phyloP scores from a whole-genome alignment of 2,329 filamentous ascomycete species.

The Stromatinia cepivora region DNA sequence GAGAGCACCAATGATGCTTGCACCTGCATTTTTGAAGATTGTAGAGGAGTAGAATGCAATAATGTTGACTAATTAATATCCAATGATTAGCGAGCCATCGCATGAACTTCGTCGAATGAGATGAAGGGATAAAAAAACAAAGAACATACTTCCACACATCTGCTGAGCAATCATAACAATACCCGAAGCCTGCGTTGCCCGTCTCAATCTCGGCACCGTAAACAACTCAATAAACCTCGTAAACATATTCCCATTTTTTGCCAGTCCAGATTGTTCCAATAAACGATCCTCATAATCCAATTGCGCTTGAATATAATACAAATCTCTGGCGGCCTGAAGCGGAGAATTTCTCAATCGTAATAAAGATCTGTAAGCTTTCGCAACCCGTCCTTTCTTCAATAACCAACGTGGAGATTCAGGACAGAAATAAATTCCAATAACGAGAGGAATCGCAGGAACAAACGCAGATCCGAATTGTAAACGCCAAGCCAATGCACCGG shows the following conservation, averaged over 20 bases:
- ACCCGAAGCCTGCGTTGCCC: slow-evolving; percentile 74
- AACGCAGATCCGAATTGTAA: slow-evolving; percentile 65
- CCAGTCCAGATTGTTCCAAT: slow-evolving; percentile 43
- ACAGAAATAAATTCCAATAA: slow-evolving; percentile 58
- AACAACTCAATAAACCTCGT: slow-evolving; percentile 65
- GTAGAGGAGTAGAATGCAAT: slow-evolving; percentile 75
- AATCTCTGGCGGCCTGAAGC: slow-evolving; percentile 61
- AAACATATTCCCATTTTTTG: slow-evolving; percentile 49
- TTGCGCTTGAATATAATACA: slow-evolving; percentile 60
- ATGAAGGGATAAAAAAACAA: slow-evolving; percentile 40
- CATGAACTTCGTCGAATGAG: background rate
- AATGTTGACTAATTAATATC: slow-evolving; percentile 53
- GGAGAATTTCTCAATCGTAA: slow-evolving; percentile 56
- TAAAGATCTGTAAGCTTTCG: slow-evolving; percentile 57
- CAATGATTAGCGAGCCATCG: background rate
- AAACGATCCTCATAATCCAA: slow-evolving; percentile 47
- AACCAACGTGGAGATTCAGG: slow-evolving; percentile 67
- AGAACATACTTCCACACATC: slow-evolving; percentile 34
- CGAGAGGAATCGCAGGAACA: slow-evolving; percentile 62
- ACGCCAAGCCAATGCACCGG: slow-evolving; percentile 61
- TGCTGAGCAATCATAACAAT: slow-evolving; percentile 59
- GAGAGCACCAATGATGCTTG: slow-evolving; percentile 55
- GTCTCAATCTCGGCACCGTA: slow-evolving; percentile 66
- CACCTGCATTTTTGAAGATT: slow-evolving; percentile 59
- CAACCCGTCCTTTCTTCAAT: slow-evolving; percentile 59